Conservation (phyloP, 2,329 filamentous ascomycete species). For the Ophiostoma novo-ulmi region DNA sequence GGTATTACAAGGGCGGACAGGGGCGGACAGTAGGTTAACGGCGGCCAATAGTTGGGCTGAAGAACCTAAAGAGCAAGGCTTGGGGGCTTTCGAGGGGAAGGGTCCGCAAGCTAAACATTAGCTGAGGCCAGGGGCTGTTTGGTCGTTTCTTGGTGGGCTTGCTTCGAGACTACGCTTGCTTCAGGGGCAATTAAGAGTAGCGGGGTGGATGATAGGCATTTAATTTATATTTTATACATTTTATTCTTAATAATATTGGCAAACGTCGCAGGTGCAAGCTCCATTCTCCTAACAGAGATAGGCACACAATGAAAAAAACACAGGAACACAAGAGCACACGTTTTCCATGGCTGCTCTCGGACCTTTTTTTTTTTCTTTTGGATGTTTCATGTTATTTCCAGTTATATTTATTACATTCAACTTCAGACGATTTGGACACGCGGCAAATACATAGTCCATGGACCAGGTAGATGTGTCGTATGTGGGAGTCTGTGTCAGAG, state of each 20-base stretch:
- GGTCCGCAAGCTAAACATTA: slow-evolving; percentile 20
- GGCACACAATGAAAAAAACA: neutral
- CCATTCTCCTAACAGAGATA: neutral
- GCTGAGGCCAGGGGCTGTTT: slow-evolving; percentile 18
- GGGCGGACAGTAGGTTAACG: neutral
- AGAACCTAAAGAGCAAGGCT: neutral
- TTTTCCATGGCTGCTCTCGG: neutral
- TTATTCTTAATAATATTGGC: neutral
- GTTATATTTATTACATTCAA: neutral
- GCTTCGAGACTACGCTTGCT: neutral
- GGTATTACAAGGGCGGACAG: neutral
- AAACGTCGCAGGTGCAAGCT: neutral
- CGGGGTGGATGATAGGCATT: neutral
- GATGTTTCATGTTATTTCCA: neutral
- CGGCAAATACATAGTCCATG: neutral
- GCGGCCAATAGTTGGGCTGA: slow-evolving; percentile 5
- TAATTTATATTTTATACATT: neutral
- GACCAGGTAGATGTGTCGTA: slow-evolving; percentile 10
- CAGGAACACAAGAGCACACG: neutral
- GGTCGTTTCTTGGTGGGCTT: slow-evolving; percentile 6
- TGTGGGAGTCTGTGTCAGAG: neutral
- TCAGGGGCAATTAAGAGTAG: slow-evolving; percentile 6
- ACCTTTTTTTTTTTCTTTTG: neutral
- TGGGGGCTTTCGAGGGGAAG: neutral
- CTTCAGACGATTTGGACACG: slow-evolving; percentile 8